Evolutionary conservation across 1,284 basidiomycete genomes (phyloP), one percentile per base, ranked within the genome.

Genomic region (Rhodotorula mucilaginosa): DNA sequence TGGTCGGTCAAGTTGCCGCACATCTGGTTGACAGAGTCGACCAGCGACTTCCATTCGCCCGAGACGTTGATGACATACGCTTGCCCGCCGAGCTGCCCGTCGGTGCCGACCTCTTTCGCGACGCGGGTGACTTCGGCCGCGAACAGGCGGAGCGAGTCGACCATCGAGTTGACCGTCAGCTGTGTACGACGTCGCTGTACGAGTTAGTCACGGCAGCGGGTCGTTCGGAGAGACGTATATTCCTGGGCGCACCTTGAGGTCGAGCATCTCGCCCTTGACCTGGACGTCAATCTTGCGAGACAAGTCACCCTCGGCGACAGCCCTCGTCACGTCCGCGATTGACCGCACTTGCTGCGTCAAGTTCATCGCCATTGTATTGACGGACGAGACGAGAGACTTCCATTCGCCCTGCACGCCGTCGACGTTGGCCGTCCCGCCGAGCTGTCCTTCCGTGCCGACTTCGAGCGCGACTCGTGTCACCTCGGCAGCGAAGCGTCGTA

Each of bases 221-320:
- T 15, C 13, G n/a, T 15, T n/a, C 21, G 54, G 54, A 39, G 39
- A 12, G 12, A 51, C 26, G 29, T 18, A 21, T 44, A 12, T 26
- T 12, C 10, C 39, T 0, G 39, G 39, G 49, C 71, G 48, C 16
- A 95, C 93, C 84, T 98, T 98, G 79, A 99, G 84, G 82, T 98
- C 96, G 65, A 97, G 85, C 67, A 99, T 97, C 82, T 99, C 97
- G 54, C 97, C 96, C 58, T 90, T 88, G 2, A 96, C 96, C 79
- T 97, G 91, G 78, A 99, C 95, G 68, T 96, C 93, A 77, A 99
- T 98, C 80, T 97, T 94, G 80, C 96, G 92, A 49, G 89, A 91
- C 74, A 99, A 84, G 83, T 99, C 97, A 61, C 97, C 97, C 72
- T 90, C 84, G 1, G 97, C 95, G 79, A 99, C 95, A 16, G 97